Evolutionary conservation across 2,329 filamentous ascomycete genomes (phyloP).

Genomic region (Trichophyton verrucosum): DNA sequence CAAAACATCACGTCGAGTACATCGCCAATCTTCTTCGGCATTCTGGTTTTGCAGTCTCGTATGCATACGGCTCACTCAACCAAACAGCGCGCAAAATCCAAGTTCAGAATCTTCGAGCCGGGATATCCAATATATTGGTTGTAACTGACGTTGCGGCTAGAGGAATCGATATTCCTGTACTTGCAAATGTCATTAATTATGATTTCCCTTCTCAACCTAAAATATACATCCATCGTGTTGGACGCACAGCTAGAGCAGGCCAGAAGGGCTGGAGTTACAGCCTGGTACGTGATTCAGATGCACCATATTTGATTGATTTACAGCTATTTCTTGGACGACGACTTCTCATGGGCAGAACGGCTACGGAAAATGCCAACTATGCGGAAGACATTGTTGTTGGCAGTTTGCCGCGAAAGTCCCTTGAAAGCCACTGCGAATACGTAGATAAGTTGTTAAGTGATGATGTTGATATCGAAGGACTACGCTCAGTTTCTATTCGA

Average conservation of each 20-base stretch:
- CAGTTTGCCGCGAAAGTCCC: constrained; percentile 54
- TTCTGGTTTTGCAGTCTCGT: constrained; percentile 79
- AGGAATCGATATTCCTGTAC: constrained; percentile 92
- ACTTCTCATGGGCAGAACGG: constrained; percentile 60
- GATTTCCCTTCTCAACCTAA: constrained; percentile 96
- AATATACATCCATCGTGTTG: constrained; percentile 90
- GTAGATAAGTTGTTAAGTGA: constrained; percentile 66
- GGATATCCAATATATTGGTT: constrained; percentile 77
- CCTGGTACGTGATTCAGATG: constrained; percentile 73
- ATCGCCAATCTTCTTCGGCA: constrained; percentile 65
- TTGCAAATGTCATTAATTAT: constrained; percentile 97
- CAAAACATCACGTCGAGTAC: constrained; percentile 97
- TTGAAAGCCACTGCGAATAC: constrained; percentile 72
- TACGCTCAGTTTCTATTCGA: constrained; percentile 65
- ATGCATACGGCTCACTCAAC: constrained; percentile 88
- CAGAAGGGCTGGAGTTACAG: constrained; percentile 92
- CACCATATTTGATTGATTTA: constrained; percentile 82
- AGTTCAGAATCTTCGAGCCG: constrained; percentile 76
- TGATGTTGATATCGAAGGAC: constrained; percentile 56
- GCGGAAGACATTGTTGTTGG: constrained; percentile 77
- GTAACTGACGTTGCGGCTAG: constrained; percentile 93
- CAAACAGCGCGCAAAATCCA: constrained; percentile 87
- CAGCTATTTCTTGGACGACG: constrained; percentile 87
- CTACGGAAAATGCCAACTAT: constrained; percentile 51
- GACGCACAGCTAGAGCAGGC: constrained; percentile 87